Conservation (phyloP, 345 rosid species). For the Acer yangbiense region DNA sequence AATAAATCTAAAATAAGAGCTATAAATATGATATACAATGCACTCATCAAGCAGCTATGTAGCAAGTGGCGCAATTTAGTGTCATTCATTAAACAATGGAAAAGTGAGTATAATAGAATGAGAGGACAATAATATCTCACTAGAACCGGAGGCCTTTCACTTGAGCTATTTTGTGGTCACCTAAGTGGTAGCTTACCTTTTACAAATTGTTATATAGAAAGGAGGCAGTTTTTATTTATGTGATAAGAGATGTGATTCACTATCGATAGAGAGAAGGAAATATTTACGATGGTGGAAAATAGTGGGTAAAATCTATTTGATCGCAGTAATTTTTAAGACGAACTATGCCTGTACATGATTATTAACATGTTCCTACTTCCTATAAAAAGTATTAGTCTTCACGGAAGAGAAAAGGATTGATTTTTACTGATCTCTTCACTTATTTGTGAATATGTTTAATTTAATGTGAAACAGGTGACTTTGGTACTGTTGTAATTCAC, state of each 20-base stretch:
- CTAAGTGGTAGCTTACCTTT: background rate
- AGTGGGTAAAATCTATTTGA: background rate
- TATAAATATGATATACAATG: no score
- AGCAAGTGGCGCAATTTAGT: no score
- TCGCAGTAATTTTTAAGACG: background rate
- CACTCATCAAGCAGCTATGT: no score
- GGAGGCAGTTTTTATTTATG: background rate
- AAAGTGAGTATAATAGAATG: no score
- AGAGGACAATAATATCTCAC: no score
- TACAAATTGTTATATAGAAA: background rate
- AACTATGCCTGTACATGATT: background rate
- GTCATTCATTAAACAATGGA: no score
- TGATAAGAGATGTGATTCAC: background rate
- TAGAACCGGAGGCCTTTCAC: background rate
- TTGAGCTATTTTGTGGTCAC: background rate
- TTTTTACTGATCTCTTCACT: background rate
- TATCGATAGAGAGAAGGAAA: background rate
- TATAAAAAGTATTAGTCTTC: background rate
- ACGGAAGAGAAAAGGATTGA: background rate
- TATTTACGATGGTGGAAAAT: background rate
- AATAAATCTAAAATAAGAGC: no score
- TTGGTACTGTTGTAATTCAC: slow-evolving; percentile 81
- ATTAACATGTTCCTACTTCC: background rate
- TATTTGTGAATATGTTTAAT: slow-evolving; percentile 11
- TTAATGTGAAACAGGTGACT: slow-evolving; percentile 55